Conservation (phyloP, 176 grass and related monocot genomes). For the bread wheat (Triticum aestivum) region IWGSC_CS_RefSeq_v2.1 NC_057795.1:331774021-331774520, state of each 20-base stretch:
- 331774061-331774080: too few species aligned
- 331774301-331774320: background rate
- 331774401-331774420: background rate
- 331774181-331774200: too few species aligned
- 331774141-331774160: too few species aligned
- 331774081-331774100: too few species aligned
- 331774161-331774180: too few species aligned
- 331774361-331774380: background rate
- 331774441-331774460: background rate
- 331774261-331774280: background rate
- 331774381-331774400: background rate
- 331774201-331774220: background rate
- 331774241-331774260: background rate
- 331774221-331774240: background rate
- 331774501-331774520: constrained; percentile 4
- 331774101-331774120: too few species aligned
- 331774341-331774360: background rate
- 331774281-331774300: background rate
- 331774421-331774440: too few species aligned
- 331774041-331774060: background rate
- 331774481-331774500: background rate
- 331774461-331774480: constrained; percentile 10
- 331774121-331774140: too few species aligned
- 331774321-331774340: background rate
- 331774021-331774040: background rate